phyloP scores from a whole-genome alignment of 2,329 filamentous ascomycete genomes.

The Colletotrichum sp. region DNA sequence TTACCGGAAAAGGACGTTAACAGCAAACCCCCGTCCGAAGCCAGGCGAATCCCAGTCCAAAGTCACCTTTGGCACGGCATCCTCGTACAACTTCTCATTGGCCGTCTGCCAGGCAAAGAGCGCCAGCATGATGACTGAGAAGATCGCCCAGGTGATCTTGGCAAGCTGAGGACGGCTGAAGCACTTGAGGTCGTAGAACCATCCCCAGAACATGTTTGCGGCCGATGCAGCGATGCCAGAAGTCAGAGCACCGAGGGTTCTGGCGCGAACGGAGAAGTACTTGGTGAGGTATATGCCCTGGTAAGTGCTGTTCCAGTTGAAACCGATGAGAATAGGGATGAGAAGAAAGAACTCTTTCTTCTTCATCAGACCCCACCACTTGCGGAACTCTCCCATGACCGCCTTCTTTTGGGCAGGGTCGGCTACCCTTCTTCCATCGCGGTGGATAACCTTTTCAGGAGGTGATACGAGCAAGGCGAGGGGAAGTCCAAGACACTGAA shows the following conservation, averaged over 20 bases:
- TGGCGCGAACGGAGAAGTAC: conserved; percentile 55
- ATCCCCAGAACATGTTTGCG: conserved; percentile 54
- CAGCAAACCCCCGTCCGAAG: conserved; percentile 51
- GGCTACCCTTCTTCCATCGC: conserved; percentile 33
- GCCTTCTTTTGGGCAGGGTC: conserved; percentile 41
- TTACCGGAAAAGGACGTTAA: conserved; percentile 51
- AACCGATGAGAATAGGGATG: conserved; percentile 53
- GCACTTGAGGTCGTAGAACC: conserved; percentile 49
- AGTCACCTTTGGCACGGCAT: conserved; percentile 38
- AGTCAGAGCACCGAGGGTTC: conserved; percentile 48
- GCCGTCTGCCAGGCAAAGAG: conserved; percentile 53
- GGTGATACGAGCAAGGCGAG: conserved; percentile 49
- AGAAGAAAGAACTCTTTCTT: conserved; percentile 51
- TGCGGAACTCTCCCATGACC: conserved; percentile 39
- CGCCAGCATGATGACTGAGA: conserved; percentile 45
- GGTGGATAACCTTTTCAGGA: conserved; percentile 48
- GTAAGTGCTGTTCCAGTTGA: conserved; percentile 57
- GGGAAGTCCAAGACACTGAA: conserved; percentile 50
- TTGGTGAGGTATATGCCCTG: conserved; percentile 56
- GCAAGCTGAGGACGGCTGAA: conserved; percentile 47
- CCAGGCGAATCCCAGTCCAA: conserved; percentile 50
- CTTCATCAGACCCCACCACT: conserved; percentile 42
- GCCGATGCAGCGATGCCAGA: conserved; percentile 49
- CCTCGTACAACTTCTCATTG: conserved; percentile 51
- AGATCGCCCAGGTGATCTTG: conserved; percentile 44